Evolutionary conservation across 1,139 yeast genomes (phyloP), one percentile per base, ranked within the genome.

Genomic region (Meyerozyma sp.): DNA sequence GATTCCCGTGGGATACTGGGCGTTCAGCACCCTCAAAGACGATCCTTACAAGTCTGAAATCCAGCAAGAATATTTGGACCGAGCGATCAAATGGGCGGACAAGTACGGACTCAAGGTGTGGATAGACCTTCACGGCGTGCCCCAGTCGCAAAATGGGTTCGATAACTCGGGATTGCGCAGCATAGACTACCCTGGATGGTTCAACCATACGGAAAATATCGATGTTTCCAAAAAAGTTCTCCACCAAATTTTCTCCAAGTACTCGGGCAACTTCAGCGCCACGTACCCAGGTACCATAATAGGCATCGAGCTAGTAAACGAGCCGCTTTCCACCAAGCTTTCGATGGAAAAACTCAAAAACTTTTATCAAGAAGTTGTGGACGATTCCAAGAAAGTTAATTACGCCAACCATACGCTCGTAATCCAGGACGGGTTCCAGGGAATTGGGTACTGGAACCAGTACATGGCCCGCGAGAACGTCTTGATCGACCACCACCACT

Each of bases 71-170:
- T 81, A 79, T 53, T 58, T 81, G 42, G 80, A 79, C 44, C 57
- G 65, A 47, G 82, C 85, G 2, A 61, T 81, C 32, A 67, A 58
- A 25, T 81, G 88, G 88, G 73, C 81, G 21, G 54, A 67, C 30
- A 61, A 64, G 27, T 58, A 75, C 49, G 77, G 65, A 27, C 58
- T 81, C 43, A 77, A 75, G 49, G 80, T 79, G 9, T 76, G 82
- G 85, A 65, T 82, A 42, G 86, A 81, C 56, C 61, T 81, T 44
- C 87, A 82, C 54, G 86, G 86, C 23, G 79, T 73, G 8, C 86
- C 86, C 3, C 84, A 84, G 1, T 77, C 84, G 2, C 87, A 81
- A 53, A 81, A 82, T 57, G 87, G 87, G n/a, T 81, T 81, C 57
- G 87, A 82, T 53, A 81, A 81, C 57, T 79, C 84, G 3, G 88